Conservation (phyloP, 1,284 basidiomycete genomes). For the Microbotryum violaceum region DNA sequence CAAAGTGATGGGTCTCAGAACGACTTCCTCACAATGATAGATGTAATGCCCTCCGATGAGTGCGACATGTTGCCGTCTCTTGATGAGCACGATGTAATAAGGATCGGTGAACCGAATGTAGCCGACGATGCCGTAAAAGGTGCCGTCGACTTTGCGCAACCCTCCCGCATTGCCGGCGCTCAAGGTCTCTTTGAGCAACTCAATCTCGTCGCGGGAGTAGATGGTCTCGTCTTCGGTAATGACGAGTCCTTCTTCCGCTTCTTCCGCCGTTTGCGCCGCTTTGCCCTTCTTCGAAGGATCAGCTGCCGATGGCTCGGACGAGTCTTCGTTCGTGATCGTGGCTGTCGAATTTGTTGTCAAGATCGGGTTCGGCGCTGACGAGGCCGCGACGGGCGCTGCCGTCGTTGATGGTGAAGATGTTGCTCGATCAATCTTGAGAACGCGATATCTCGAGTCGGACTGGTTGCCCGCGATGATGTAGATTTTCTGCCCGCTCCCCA, state of each 20-base stretch:
- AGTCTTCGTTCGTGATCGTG: slow-evolving; percentile 10
- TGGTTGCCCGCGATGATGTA: slow-evolving; percentile 78
- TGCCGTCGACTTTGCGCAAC: slow-evolving; percentile 64
- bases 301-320: slow-evolving; percentile 41
- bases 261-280: too few species aligned
- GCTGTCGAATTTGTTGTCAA: background rate
- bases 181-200: slow-evolving; percentile 82
- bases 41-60: slow-evolving; percentile 93
- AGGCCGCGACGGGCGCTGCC: too few species aligned
- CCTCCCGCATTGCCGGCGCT: slow-evolving; percentile 92
- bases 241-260: slow-evolving; percentile 40
- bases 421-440: slow-evolving; percentile 77
- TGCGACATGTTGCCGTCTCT: slow-evolving; percentile 83
- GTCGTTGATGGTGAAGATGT: slow-evolving; percentile 42
- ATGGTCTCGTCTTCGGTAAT: slow-evolving; percentile 78
- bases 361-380: too few species aligned
- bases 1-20: slow-evolving; percentile 59
- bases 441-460: slow-evolving; percentile 72
- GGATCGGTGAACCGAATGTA: slow-evolving; percentile 84
- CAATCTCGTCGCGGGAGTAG: slow-evolving; percentile 83
- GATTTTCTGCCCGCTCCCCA: slow-evolving; percentile 52
- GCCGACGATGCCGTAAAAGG: slow-evolving; percentile 60
- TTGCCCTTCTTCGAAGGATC: background rate
- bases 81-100: slow-evolving; percentile 82
- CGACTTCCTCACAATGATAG: slow-evolving; percentile 91